Base-by-base conservation (phyloP, 23 red algal genomes). In the Rhodosorus marinus region DNA sequence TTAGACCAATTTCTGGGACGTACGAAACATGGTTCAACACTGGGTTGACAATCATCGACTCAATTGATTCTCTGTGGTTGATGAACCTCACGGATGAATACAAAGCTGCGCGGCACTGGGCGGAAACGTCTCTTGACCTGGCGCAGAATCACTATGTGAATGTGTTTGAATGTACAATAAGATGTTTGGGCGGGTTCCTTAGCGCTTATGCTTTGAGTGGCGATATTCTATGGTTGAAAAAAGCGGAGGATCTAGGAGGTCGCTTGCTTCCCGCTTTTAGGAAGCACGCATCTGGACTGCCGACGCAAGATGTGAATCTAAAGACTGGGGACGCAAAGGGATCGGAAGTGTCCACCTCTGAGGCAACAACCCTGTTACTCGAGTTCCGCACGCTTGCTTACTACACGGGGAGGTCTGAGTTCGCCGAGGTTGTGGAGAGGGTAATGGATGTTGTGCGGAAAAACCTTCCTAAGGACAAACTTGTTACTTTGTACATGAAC, bases 171-270 rank as follows among this genome's bases (percentile, higher is more conserved):
- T 33, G 24, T 2, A 55, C 26, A 26, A 69, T 69, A 32, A 49
- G 64, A 15, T 20, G 24, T 49, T n/a, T 69, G 20, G 64, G 64
- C 17, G 64, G 64, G 1, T 41, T 69, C 11, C 49, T 69, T 25
- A 31, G 45, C 1, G 47, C 64, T 19, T 54, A 69, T 52, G 29
- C 49, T 14, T 26, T 69, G 22, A 69, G 64, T 40, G 64, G 28
- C 14, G 81, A 87, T 54, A 0, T 0, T 0, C 29, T 69, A 4
- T 87, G 60, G 51, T 29, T 70, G 24, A 54, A 87, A 24, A 70
- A 63, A 57, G 54, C 60, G 1, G 41, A 54, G 0, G 49, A 72
- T 26, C 31, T 77, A 66, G 81, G 51, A 11, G 48, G 66, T 24
- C 51, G 55, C 9, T 48, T 87, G 22, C 46, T 59, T 31, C 29